Base-by-base conservation (phyloP, 768 basidiomycete species). In the Termitomyces sp. region DNA sequence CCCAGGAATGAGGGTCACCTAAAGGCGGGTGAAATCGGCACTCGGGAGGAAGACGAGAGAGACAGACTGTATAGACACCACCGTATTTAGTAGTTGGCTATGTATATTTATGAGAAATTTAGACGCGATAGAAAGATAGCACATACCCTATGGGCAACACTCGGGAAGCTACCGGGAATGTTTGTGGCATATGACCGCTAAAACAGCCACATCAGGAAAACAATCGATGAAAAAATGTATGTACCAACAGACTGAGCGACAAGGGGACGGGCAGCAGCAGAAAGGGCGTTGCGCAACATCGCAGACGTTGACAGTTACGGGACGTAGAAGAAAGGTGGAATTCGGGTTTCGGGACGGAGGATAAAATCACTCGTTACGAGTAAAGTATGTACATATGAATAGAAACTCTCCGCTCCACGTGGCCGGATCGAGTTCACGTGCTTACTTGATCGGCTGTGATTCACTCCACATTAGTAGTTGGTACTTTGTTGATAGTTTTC, bases 1-100 rank as follows among this genome's bases (percentile, higher is more conserved):
- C 65, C 97, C 97, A 47, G 96, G 95, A 66, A 98, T 96, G 69
- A 98, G 86, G 59, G 95, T 98, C 66, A 97, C 93, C 92, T 94
- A 59, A 36, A 71, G 58, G 39, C 55, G 56, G 63, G 63, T 57
- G 59, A 65, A 63, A 66, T 71, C 48, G 72, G 65, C 50, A 64
- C 59, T 54, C 39, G 51, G 53, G 49, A 60, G 54, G 48, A 54
- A 47, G 51, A 39, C 46, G 54, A 60, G 61, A 45, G 45, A 45
- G 58, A 71, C 87, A 63, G 66, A 94, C 93, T 46, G 91, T 95
- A 74, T 94, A 93, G 59, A 95, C 86, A 60, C 93, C 93, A 45
- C 95, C 95, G 68, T 95, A 94, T 76, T 95, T 95, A 53, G 91
- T 92, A 8, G 90, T 80, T 46, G 83, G 82, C 93, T 95, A 60